Conservation (phyloP, 805 yeast species). For the Saturnispora halmiae region DNA sequence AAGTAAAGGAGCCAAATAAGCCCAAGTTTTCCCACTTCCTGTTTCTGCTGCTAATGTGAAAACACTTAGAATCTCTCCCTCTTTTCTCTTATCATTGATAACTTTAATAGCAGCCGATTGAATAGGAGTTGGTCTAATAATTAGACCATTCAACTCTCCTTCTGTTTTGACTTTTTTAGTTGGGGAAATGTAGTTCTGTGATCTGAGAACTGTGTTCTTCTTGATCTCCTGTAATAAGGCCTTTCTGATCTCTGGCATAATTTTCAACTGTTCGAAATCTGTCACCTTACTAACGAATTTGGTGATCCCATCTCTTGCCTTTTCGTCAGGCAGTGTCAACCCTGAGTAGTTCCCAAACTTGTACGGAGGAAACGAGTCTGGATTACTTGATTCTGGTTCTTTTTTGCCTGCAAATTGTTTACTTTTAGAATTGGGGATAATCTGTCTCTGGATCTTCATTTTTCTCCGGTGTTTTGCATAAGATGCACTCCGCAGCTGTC, state of each 20-base stretch:
- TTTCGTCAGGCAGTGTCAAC: slow-evolving; percentile 33
- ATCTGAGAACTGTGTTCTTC: slow-evolving; percentile 33
- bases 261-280: slow-evolving; percentile 55
- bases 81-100: slow-evolving; percentile 34
- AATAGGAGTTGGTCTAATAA: slow-evolving; percentile 63
- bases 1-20: slow-evolving; percentile 70
- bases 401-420: background rate
- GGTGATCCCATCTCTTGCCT: slow-evolving; percentile 28
- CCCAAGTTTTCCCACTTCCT: slow-evolving; percentile 94
- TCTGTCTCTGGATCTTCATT: slow-evolving; percentile 15
- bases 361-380: slow-evolving; percentile 23
- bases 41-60: slow-evolving; percentile 92
- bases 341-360: slow-evolving; percentile 44
- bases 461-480: slow-evolving; percentile 1
- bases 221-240: slow-evolving; percentile 49
- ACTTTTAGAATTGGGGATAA: slow-evolving; percentile 12
- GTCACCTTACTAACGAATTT: slow-evolving; percentile 43
- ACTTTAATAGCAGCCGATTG: slow-evolving; percentile 68
- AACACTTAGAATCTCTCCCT: slow-evolving; percentile 37
- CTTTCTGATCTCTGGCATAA: slow-evolving; percentile 57
- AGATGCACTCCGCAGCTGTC: slow-evolving; percentile 1
- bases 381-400: slow-evolving; percentile 4
- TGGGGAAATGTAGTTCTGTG: slow-evolving; percentile 26
- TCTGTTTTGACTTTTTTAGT: slow-evolving; percentile 26
- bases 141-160: slow-evolving; percentile 28